Conservation (phyloP, 805 yeast species). For the Nakazawaea anatomiae region DNA sequence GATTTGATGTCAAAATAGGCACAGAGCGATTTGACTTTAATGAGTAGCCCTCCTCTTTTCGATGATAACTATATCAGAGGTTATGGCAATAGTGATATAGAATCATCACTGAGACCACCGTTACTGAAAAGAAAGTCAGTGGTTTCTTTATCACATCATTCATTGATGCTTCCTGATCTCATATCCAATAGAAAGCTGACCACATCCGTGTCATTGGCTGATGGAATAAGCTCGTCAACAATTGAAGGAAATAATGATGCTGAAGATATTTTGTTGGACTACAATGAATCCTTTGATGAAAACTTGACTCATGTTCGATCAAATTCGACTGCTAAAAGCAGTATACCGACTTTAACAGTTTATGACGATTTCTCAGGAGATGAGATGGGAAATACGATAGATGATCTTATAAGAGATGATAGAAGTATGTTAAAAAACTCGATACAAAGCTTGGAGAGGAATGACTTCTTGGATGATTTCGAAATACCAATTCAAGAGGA, state of each 20-base stretch:
- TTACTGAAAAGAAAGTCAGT: conserved; percentile 4
- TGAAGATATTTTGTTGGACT: neutral
- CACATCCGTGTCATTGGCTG: conserved; percentile 4
- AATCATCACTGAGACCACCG: neutral
- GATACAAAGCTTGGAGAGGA: neutral
- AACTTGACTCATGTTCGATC: conserved; percentile 1
- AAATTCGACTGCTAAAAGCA: conserved; percentile 9
- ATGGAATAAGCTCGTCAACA: neutral
- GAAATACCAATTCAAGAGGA: conserved; percentile 13
- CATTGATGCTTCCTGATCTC: conserved; percentile 8
- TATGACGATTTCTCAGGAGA: conserved; percentile 18
- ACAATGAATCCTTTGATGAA: neutral
- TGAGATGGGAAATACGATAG: conserved; percentile 8
- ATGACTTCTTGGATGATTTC: conserved; percentile 7
- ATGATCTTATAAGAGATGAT: conserved; percentile 9
- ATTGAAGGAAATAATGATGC: neutral
- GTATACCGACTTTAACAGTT: conserved; percentile 23
- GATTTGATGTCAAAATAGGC: too few species aligned
- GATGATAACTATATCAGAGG: conserved; percentile 4
- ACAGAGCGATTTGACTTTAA: neutral
- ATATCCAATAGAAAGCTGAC: conserved; percentile 2
- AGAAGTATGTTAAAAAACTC: conserved; percentile 4
- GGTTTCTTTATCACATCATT: conserved; percentile 2
- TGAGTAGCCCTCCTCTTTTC: neutral
- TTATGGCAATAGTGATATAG: neutral